Conservation (phyloP, 2,329 filamentous ascomycete genomes). For the Trichoderma aggressivum region DNA sequence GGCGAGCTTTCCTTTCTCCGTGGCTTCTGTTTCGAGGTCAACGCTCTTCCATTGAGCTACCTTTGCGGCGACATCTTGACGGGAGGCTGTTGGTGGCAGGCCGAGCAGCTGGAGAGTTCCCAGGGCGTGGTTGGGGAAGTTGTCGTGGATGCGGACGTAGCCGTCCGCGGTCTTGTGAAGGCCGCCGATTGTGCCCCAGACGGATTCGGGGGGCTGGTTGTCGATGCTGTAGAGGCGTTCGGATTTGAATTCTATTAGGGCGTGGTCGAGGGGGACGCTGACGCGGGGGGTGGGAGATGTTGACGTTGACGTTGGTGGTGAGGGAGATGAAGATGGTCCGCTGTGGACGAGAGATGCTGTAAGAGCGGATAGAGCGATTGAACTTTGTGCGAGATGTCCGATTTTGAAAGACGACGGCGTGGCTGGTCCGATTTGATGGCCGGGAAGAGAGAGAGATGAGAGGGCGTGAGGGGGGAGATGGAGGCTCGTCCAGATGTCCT, state of each 20-base stretch:
- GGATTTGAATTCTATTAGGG: constrained; percentile 51
- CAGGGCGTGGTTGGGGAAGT: constrained; percentile 48
- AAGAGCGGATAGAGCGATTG: constrained; percentile 50
- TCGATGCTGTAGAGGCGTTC: constrained; percentile 48
- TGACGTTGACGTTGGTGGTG: not conserved
- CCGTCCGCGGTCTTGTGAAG: constrained; percentile 50
- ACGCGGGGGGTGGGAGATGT: constrained; percentile 33
- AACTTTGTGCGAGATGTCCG: constrained; percentile 48
- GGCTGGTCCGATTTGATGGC: constrained; percentile 23
- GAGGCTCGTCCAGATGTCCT: constrained; percentile 20
- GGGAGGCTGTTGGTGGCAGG: constrained; percentile 31
- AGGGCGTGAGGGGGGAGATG: constrained; percentile 18
- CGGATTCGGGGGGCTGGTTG: constrained; percentile 30
- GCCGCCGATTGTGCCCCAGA: constrained; percentile 47
- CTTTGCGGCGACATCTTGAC: constrained; percentile 38
- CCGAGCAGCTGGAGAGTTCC: constrained; percentile 44
- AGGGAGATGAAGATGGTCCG: constrained; percentile 21
- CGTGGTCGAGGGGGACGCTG: constrained; percentile 43
- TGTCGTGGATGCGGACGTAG: constrained; percentile 53
- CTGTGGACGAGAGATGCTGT: constrained; percentile 46
- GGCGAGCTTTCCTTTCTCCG: constrained; percentile 38
- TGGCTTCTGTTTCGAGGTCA: constrained; percentile 47
- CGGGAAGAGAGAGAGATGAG: constrained; percentile 20
- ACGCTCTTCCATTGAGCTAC: constrained; percentile 40
- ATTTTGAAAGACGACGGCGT: constrained; percentile 54